These are phyloP conservation scores for Brettanomyces anomalus DNA, from an alignment of 805 yeast species.

Conservation along the genomic window DNA sequence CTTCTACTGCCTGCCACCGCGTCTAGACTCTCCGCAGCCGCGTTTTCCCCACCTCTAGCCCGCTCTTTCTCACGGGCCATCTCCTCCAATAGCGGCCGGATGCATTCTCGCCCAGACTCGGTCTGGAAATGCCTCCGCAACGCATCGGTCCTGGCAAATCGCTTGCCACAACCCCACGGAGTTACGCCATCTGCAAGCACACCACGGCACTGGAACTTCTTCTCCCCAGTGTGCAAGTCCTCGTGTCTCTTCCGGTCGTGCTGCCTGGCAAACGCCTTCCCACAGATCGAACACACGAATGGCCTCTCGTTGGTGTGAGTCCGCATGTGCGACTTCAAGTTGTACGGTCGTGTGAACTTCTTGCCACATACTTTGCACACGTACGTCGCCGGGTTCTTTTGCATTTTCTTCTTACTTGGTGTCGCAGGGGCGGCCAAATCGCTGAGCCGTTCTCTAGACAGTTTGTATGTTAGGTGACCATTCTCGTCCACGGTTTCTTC, in stretches of 20 bases:
- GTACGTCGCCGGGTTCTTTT: slow-evolving; percentile 64
- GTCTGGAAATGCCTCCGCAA: slow-evolving; percentile 72
- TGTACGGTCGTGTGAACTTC: slow-evolving; percentile 86
- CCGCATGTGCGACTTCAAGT: slow-evolving; percentile 80
- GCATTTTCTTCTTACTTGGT: slow-evolving; percentile 38
- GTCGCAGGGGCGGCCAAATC: slow-evolving; percentile 51
- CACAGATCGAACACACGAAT: slow-evolving; percentile 62
- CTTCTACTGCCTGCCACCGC: too few relatives aligned
- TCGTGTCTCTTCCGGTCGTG: slow-evolving; percentile 75
- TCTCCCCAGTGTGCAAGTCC: slow-evolving; percentile 67
- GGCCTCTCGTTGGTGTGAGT: slow-evolving; percentile 87
- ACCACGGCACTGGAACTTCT: slow-evolving; percentile 67
- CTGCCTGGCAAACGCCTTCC: slow-evolving; percentile 73
- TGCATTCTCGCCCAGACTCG: slow-evolving; percentile 68
- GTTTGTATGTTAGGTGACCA: slow-evolving; percentile 5
- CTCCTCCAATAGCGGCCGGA: slow-evolving; percentile 49
- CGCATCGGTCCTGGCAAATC: slow-evolving; percentile 75
- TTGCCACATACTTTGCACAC: slow-evolving; percentile 81
- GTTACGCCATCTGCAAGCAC: slow-evolving; percentile 37
- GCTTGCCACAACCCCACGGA: slow-evolving; percentile 73
- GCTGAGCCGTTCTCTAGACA: slow-evolving; percentile 47
- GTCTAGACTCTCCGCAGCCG: too few relatives aligned
- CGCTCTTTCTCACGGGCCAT: not conserved
- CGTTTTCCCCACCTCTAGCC: too few relatives aligned
- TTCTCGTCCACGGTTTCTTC: slow-evolving; percentile 3